phyloP scores from a whole-genome alignment of 257 asterid species.

The Solanum piurae region DNA sequence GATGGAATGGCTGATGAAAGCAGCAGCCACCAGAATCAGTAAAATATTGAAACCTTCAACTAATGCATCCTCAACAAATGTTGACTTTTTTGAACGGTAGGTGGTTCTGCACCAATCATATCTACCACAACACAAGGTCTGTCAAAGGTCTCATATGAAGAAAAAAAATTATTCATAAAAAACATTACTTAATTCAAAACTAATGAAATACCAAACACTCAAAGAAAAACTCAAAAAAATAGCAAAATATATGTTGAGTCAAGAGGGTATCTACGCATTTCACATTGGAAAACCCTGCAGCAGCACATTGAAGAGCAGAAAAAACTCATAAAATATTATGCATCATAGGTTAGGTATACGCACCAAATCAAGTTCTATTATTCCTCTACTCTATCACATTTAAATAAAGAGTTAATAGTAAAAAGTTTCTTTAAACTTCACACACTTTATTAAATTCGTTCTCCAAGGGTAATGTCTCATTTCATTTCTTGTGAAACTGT shows the following conservation, averaged over 20 bases:
- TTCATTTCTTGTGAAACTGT: no score
- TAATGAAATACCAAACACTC: background rate
- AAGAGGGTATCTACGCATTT: background rate
- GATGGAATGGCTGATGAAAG: constrained; percentile 24
- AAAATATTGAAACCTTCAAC: background rate
- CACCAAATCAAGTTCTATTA: background rate
- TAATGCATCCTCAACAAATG: background rate
- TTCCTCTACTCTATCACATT: background rate
- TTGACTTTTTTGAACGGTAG: constrained; percentile 1
- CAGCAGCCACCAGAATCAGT: constrained; percentile 27
- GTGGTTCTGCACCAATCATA: background rate
- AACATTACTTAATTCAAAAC: background rate
- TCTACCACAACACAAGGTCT: background rate
- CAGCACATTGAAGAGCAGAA: background rate
- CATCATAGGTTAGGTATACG: background rate
- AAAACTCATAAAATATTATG: background rate
- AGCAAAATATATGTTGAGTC: background rate
- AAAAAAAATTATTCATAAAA: no score
- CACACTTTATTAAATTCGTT: background rate
- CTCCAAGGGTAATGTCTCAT: background rate
- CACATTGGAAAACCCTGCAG: background rate
- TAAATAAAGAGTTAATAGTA: no score
- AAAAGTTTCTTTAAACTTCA: background rate
- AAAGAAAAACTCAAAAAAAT: background rate
- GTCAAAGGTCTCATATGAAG: background rate